phyloP scores from a whole-genome alignment of 2,329 filamentous ascomycete species.

The Phaeosphaeriaceae sp. region DNA sequence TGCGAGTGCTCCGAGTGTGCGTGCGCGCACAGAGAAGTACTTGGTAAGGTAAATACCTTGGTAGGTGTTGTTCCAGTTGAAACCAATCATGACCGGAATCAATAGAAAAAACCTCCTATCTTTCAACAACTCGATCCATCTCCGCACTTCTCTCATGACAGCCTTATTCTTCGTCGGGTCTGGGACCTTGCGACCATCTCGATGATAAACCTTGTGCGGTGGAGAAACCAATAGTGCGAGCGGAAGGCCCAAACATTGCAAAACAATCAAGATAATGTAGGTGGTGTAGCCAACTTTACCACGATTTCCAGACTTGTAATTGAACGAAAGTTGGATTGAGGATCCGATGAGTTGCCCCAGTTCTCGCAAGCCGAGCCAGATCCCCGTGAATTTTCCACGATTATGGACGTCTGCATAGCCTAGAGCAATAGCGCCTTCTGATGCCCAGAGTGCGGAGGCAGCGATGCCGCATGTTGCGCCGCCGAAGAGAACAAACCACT shows the following conservation, averaged over 20 bases:
- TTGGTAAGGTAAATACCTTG: constrained; percentile 60
- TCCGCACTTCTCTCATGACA: constrained; percentile 47
- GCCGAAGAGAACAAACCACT: constrained; percentile 45
- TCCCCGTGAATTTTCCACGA: constrained; percentile 55
- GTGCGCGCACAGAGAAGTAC: constrained; percentile 59
- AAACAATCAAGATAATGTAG: constrained; percentile 48
- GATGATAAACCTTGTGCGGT: constrained; percentile 54
- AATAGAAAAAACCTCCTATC: constrained; percentile 57
- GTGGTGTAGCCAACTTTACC: constrained; percentile 57
- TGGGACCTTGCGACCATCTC: constrained; percentile 45
- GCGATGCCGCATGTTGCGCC: constrained; percentile 44
- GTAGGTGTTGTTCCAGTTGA: constrained; percentile 60
- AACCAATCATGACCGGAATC: constrained; percentile 57
- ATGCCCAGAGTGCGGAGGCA: constrained; percentile 50
- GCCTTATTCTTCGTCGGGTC: constrained; percentile 49
- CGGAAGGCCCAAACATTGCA: constrained; percentile 56
- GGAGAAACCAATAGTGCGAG: constrained; percentile 55
- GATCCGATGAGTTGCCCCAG: constrained; percentile 61
- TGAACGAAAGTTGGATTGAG: constrained; percentile 59
- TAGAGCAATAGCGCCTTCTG: constrained; percentile 51
- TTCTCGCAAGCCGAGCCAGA: constrained; percentile 61
- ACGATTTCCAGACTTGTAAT: constrained; percentile 51
- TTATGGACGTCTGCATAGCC: constrained; percentile 56
- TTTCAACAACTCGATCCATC: constrained; percentile 49
- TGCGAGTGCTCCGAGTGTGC: constrained; percentile 54